Evolutionary conservation across 176 grass and related monocot genomes (phyloP).

Genomic region (Avena sativa): DNA sequence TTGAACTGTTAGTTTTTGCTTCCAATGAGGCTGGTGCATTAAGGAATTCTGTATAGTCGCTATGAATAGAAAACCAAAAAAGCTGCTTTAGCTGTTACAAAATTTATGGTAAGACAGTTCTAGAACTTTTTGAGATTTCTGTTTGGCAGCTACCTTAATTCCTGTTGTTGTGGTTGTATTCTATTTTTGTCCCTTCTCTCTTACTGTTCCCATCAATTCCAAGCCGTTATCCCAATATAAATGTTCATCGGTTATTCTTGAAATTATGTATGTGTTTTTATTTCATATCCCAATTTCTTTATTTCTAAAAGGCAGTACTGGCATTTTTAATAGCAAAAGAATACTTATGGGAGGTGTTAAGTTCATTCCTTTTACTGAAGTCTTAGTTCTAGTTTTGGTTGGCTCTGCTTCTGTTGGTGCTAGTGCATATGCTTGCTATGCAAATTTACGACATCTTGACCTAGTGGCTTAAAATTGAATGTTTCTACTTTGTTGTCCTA

Average conservation of each 20-base stretch:
- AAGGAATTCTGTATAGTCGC: background rate
- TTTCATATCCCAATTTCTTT: background rate
- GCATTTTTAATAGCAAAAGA: background rate
- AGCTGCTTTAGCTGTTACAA: background rate
- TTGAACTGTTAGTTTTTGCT: constrained; percentile 12
- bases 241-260: background rate
- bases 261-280: background rate
- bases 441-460: background rate
- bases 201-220: background rate
- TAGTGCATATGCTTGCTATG: background rate
- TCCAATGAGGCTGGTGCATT: background rate
- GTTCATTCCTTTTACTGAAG: constrained; percentile 6
- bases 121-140: background rate
- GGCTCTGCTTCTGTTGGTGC: background rate
- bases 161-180: background rate
- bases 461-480: constrained; percentile 31
- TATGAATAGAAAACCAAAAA: constrained; percentile 5
- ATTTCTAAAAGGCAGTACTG: background rate
- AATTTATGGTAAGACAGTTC: background rate
- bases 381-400: background rate
- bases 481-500: constrained; percentile 15
- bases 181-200: background rate
- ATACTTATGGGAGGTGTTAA: background rate
- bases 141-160: constrained; percentile 1
- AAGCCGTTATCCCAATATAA: too few relatives aligned